phyloP scores from a whole-genome alignment of 1,284 basidiomycete genomes.

The Austroboletus niveus region DNA sequence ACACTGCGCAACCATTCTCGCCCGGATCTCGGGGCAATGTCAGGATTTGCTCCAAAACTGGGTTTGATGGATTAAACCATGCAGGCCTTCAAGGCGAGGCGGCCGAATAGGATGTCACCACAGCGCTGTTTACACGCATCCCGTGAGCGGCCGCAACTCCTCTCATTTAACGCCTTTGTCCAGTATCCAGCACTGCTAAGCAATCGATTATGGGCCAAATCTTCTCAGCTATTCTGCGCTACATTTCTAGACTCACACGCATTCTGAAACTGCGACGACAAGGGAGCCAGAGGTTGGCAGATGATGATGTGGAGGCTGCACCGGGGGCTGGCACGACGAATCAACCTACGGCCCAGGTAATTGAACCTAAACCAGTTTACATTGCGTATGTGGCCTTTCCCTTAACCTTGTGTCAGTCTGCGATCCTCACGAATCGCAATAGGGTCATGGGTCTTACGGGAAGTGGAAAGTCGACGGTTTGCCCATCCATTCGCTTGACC shows the following conservation, averaged over 20 bases:
- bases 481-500: slow-evolving; percentile 6
- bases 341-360: slow-evolving; percentile 6
- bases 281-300: slow-evolving; percentile 14
- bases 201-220: slow-evolving; percentile 25
- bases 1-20: background rate
- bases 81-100: slow-evolving; percentile 7
- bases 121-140: slow-evolving; percentile 9
- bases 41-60: background rate
- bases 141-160: background rate
- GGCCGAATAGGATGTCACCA: background rate
- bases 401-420: background rate
- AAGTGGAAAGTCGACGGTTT: slow-evolving; percentile 35
- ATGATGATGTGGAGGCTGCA: slow-evolving; percentile 23
- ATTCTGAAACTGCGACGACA: background rate
- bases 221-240: slow-evolving; percentile 11
- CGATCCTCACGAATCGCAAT: slow-evolving; percentile 26
- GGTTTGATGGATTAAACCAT: slow-evolving; percentile 1
- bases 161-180: slow-evolving; percentile 2
- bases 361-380: slow-evolving; percentile 25
- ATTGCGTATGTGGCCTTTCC: slow-evolving; percentile 24
- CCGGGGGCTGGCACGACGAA: slow-evolving; percentile 21
- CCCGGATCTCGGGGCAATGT: background rate
- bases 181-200: slow-evolving; percentile 6
- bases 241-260: slow-evolving; percentile 2
- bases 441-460: slow-evolving; percentile 36